Conservation (phyloP, 2,329 filamentous ascomycete species). For the Pezizomycotina sp. region DNA sequence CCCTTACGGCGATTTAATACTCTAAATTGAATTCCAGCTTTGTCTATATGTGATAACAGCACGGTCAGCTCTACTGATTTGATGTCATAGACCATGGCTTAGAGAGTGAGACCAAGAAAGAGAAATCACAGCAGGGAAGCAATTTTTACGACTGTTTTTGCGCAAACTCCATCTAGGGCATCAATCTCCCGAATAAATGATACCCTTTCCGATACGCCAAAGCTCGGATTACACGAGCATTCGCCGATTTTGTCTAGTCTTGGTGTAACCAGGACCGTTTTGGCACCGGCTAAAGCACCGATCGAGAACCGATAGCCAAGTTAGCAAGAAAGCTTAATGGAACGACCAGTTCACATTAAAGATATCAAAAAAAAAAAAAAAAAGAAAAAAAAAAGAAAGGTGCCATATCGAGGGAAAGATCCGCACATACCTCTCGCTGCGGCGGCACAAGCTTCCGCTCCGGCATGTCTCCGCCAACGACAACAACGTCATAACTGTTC, state of each 20-base stretch:
- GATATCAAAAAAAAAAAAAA: too few relatives aligned
- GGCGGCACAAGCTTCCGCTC: constrained; percentile 81
- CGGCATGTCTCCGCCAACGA: constrained; percentile 90
- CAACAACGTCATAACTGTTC: constrained; percentile 77
- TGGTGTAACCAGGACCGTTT: constrained; percentile 78
- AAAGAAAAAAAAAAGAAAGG: too few relatives aligned
- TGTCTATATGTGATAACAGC: constrained; percentile 46
- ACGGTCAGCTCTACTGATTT: constrained; percentile 5
- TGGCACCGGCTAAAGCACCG: constrained; percentile 47
- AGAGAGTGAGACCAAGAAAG: too few relatives aligned
- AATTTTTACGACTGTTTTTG: constrained; percentile 40
- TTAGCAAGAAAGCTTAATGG: constrained; percentile 2
- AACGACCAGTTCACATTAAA: not conserved
- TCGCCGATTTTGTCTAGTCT: constrained; percentile 77
- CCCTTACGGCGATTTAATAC: constrained; percentile 79
- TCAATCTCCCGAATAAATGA: constrained; percentile 90
- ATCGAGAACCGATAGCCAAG: not conserved
- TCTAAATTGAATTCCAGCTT: constrained; percentile 85
- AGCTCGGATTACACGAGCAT: constrained; percentile 92
- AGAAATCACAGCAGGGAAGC: too few relatives aligned
- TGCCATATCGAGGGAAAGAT: not conserved
- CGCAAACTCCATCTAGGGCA: constrained; percentile 77
- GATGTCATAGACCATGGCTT: not conserved
- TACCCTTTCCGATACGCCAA: constrained; percentile 97
- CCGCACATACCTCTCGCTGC: constrained; percentile 45